Conservation (phyloP, 1,284 basidiomycete species). For the Xerocomus minutiporus region DNA sequence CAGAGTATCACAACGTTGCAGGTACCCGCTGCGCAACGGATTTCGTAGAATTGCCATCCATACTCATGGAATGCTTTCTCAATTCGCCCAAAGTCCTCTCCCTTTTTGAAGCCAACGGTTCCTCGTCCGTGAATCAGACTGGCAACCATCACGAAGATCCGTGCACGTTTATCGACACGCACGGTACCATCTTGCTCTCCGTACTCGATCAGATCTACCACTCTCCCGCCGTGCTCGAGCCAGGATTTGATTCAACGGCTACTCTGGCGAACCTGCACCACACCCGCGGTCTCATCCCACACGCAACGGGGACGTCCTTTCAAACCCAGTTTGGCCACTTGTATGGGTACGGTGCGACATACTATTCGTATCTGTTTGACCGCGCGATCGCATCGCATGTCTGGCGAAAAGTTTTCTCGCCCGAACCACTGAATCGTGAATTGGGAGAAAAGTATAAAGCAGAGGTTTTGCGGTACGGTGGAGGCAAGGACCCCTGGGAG, state of each 20-base stretch:
- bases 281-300: conserved; percentile 74
- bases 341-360: conserved; percentile 95
- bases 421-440: conserved; percentile 57
- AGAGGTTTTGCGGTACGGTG: conserved; percentile 78
- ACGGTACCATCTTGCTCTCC: conserved; percentile 89
- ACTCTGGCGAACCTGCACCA: conserved; percentile 63
- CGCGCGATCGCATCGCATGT: conserved; percentile 90
- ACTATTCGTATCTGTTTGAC: conserved; percentile 97
- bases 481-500: conserved; percentile 90
- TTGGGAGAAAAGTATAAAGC: conserved; percentile 77
- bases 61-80: conserved; percentile 97
- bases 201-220: conserved; percentile 90
- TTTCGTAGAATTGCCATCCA: conserved; percentile 96
- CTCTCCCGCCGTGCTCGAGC: conserved; percentile 54
- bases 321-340: conserved; percentile 96
- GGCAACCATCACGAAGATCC: conserved; percentile 64
- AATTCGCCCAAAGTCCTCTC: conserved; percentile 79
- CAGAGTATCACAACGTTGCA: conserved; percentile 96
- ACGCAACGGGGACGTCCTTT: conserved; percentile 81
- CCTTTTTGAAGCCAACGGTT: conserved; percentile 60
- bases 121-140: conserved; percentile 39
- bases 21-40: conserved; percentile 99
- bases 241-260: conserved; percentile 67
- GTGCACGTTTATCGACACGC: conserved; percentile 79
- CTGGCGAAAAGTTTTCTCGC: conserved; percentile 74